Evolutionary conservation across 345 rosid genomes (phyloP), one percentile per base, ranked within the genome.

Genomic region (Isatis tinctoria): DNA sequence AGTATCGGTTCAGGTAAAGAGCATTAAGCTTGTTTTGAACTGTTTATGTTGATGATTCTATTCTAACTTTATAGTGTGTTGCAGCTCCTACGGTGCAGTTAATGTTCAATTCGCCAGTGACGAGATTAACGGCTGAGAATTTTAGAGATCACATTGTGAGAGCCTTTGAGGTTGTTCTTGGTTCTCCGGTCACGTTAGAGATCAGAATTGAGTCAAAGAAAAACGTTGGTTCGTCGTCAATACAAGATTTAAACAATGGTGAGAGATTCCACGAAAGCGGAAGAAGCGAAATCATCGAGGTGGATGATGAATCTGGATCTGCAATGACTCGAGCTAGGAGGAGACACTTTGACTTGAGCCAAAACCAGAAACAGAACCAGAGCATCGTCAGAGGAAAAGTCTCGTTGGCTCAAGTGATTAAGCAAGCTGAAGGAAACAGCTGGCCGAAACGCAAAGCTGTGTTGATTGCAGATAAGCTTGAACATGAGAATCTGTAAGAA

Each of bases 331-430:
- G 80, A 27, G 87, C 58, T 65, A 82, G 88, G 74, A 69, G 77
- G 68, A 88, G 74, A 78, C 77, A 60, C 13, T 79, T 89, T 60
- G 86, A 87, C 63, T 83, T 16, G 32, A 82, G 79, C 59, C 60
- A 45, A n/a, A 67, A 40, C 54, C 40, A 30, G 70, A 83, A 87
- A 60, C 88, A 59, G 70, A 83, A 88, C 64, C 88, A 59, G 76
- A 95, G 97, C 85, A 85, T 95, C n/a, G 97, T 92, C 78, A 86
- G 84, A 81, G 81, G 98, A 74, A 96, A 89, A 88, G 92, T 92
- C 1, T 90, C 98, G 52, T 90, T 90, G 44, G 93, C 88, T 33
- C 96, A 83, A 39, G 97, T 90, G 76, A 89, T 92, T 60, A 94
- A 89, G 69, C 92, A 90, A 78, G 96, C 86, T 28, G 98, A 91